These are phyloP conservation scores for Exophiala alcalophila DNA, from an alignment of 2,329 filamentous ascomycete species.

Conservation along the genomic window DNA sequence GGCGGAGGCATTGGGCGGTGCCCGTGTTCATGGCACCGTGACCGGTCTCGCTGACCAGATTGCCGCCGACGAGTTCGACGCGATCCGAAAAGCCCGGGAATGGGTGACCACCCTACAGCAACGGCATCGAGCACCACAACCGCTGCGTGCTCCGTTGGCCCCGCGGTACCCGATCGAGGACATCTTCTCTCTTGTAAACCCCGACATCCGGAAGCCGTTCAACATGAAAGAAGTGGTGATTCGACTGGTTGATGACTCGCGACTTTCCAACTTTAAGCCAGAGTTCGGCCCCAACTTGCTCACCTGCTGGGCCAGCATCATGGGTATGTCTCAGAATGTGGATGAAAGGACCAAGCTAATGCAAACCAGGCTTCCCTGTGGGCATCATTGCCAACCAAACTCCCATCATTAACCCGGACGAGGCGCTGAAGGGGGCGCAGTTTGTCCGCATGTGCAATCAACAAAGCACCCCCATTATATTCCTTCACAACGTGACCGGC, in stretches of 20 bases:
- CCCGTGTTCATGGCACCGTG: slow-evolving; percentile 40
- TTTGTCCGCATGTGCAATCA: slow-evolving; percentile 48
- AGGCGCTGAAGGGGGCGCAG: slow-evolving; percentile 43
- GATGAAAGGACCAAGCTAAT: not conserved
- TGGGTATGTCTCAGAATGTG: slow-evolving; percentile 28
- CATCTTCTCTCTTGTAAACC: slow-evolving; percentile 38
- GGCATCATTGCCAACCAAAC: slow-evolving; percentile 45
- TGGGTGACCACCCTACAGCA: slow-evolving; percentile 35
- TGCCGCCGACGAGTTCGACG: slow-evolving; percentile 45
- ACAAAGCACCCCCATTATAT: slow-evolving; percentile 43
- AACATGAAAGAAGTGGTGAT: slow-evolving; percentile 42
- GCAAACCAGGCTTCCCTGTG: slow-evolving; percentile 33
- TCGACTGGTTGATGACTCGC: slow-evolving; percentile 44
- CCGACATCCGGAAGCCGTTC: slow-evolving; percentile 42
- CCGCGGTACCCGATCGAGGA: slow-evolving; percentile 40
- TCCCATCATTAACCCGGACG: slow-evolving; percentile 41
- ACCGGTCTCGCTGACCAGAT: slow-evolving; percentile 47
- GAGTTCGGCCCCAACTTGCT: slow-evolving; percentile 41
- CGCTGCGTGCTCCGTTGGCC: slow-evolving; percentile 15
- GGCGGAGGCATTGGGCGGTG: slow-evolving; percentile 45
- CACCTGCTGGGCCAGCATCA: slow-evolving; percentile 42
- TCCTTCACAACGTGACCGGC: slow-evolving; percentile 49
- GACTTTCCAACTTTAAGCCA: slow-evolving; percentile 42
- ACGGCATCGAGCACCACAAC: slow-evolving; percentile 4
- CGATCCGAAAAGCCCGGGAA: slow-evolving; percentile 40